Base-by-base conservation (phyloP, 176 grass and related monocot genomes). In the Rhynchospora tenuis region DNA sequence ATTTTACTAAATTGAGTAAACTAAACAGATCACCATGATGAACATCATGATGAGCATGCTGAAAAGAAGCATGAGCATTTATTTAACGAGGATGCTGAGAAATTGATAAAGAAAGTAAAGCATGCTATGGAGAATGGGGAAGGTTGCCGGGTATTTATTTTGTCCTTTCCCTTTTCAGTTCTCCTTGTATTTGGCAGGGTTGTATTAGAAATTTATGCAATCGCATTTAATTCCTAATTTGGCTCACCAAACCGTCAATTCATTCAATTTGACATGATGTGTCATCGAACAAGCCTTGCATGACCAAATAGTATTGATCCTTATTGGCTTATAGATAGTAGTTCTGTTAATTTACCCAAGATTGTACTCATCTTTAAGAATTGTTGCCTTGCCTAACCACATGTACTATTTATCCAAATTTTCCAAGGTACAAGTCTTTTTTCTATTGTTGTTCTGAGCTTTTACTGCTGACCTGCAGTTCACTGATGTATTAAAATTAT, bases 31-130 rank as follows among this genome's bases (percentile, higher is more conserved):
- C 76, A 89, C 78, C 82, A 86, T 26, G 54, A 94, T 47, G 88
- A 89, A 78, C 84, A 99, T 85, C 86, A 89, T 22, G 89, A 90
- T 43, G 92, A 98, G n/a, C 73, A 72, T 55, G 75, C 85, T 70
- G 22, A 90, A 71, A 89, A 93, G 83, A 94, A 93, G 77, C 93
- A 80, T 9, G 93, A 93, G 29, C 88, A 93, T 63, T 84, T 84
- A 48, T 91, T 91, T 31, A 87, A 88, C 28, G 86, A 90, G 85
- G 96, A 95, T 89, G 89, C 92, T 79, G 93, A 99, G 42, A 93
- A 95, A 89, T 92, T 95, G 96, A 56, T 99, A 66, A 93, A 95
- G 91, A 99, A 88, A 86, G 96, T 93, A 64, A 95, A 95, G 88
- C 82, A 89, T 16, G 93, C 93, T 87, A 84, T 99, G 72, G 88